A percentile compares a stretch with the other conserved stretches of the same genome.
Evolutionary conservation across 2,329 filamentous ascomycete species (phyloP).

Genomic region (Elsinoe perseae): DNA sequence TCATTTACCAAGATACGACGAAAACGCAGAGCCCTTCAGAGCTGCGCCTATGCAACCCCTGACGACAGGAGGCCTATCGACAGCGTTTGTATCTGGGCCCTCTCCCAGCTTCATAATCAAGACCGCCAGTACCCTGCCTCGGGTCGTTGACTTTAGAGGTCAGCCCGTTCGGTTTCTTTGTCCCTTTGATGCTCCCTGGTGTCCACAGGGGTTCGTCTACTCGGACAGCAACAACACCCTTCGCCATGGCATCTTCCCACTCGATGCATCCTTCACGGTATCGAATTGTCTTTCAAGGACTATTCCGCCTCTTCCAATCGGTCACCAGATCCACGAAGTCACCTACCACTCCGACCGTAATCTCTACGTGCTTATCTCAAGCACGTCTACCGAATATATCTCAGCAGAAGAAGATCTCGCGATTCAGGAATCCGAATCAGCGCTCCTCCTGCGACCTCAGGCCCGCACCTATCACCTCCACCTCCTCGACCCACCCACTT

Average conservation of each 20-base stretch:
- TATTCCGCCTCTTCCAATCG: constrained; percentile 47
- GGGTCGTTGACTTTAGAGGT: constrained; percentile 57
- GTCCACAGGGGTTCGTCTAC: constrained; percentile 76
- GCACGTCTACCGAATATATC: constrained; percentile 61
- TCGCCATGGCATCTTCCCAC: constrained; percentile 64
- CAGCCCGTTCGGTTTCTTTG: constrained; percentile 63
- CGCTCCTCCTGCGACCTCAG: constrained; percentile 54
- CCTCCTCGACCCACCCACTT: constrained; percentile 68
- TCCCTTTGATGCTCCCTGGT: constrained; percentile 67
- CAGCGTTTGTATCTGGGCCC: constrained; percentile 72
- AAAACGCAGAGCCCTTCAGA: constrained; percentile 43
- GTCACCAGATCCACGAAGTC: constrained; percentile 62
- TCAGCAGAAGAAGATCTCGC: constrained; percentile 81
- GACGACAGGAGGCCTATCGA: constrained; percentile 68
- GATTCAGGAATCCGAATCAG: constrained; percentile 63
- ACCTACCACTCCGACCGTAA: constrained; percentile 68
- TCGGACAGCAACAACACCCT: constrained; percentile 62
- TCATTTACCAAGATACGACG: constrained; percentile 52
- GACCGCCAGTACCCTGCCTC: constrained; percentile 65
- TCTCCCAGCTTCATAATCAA: constrained; percentile 78
- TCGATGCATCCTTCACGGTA: constrained; percentile 60
- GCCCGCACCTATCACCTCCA: constrained; percentile 66
- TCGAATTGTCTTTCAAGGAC: constrained; percentile 69
- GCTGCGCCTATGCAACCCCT: constrained; percentile 50
- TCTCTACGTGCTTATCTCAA: constrained; percentile 70